Base-by-base conservation (phyloP, 768 basidiomycete genomes). In the Trametes villosa region DNA sequence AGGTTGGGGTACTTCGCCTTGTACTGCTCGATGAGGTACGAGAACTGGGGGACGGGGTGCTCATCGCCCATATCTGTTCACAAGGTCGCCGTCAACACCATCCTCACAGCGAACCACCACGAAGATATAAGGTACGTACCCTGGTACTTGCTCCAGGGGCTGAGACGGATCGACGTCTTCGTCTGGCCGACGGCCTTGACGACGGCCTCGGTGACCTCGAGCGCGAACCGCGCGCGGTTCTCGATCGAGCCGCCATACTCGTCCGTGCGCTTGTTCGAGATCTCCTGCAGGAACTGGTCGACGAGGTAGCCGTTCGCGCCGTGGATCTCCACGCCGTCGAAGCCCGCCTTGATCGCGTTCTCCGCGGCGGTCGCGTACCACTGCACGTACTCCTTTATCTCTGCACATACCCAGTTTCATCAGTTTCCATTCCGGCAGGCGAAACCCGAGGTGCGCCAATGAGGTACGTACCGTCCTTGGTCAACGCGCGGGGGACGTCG, bases 21-120 rank as follows among this genome's bases (percentile, higher is more conserved):
- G 26, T 88, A 59, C 41, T 77, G 54, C 5, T 72, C 53, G 22
- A 82, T 77, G 33, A 88, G 63, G 69, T 86, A 78, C 0, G 75
- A 62, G 73, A 83, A 89, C 9, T 81, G 82, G 0, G 85, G 83
- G 3, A 78, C 71, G 0, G 85, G 86, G 58, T 88, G 78, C 3
- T 67, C 62, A 82, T 85, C 83, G 8, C 75, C 69, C 83, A 87
- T 84, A 7, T 45, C 70, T 65, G 31, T 52, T 22, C 9, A 24
- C 3, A 5, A 2, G 13, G 4, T 2, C 11, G 9, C 15, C 11
- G 50, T 17, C n/a, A n/a, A n/a, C n/a, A n/a, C n/a, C n/a, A n/a
- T n/a, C n/a, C n/a, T n/a, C n/a, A n/a, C n/a, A n/a, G 22, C 20
- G 11, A 29, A 13, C 11, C 18, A 13, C 20, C 13, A 3, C 24